phyloP scores from a whole-genome alignment of 805 yeast species.

The Brettanomyces bruxellensis region DNA sequence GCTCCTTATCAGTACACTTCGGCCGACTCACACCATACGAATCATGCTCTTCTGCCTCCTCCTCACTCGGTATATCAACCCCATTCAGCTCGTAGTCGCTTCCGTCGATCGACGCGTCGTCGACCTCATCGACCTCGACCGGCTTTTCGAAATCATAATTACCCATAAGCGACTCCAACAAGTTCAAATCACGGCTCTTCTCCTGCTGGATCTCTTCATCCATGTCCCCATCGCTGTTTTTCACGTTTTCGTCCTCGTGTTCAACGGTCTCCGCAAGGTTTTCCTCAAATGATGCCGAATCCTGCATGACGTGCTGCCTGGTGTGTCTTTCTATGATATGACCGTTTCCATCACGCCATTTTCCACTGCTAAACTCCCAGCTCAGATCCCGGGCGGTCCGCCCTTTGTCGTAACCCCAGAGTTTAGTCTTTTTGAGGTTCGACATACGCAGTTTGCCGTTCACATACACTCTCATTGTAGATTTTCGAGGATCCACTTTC shows the following conservation, averaged over 20 bases:
- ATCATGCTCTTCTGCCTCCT: conserved; percentile 14
- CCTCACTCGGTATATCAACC: conserved; percentile 5
- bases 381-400: conserved; percentile 55
- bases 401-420: conserved; percentile 86
- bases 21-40: conserved; percentile 22
- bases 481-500: conserved; percentile 34
- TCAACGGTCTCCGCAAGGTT: conserved; percentile 14
- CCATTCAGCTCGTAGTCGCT: conserved; percentile 35
- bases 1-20: conserved; percentile 13
- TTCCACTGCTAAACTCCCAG: conserved; percentile 49
- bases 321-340: conserved; percentile 62
- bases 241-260: conserved; percentile 17
- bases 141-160: conserved; percentile 44
- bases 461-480: conserved; percentile 57
- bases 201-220: conserved; percentile 31
- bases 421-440: conserved; percentile 60
- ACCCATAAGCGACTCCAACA: conserved; percentile 39
- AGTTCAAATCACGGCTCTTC: conserved; percentile 33
- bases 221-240: conserved; percentile 10
- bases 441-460: conserved; percentile 49
- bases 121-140: conserved; percentile 28
- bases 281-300: neutral
- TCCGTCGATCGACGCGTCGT: conserved; percentile 28
- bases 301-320: conserved; percentile 12
- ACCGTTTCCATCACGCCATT: conserved; percentile 74